phyloP scores from a whole-genome alignment of 257 asterid species.

The Capsicum baccatum region DNA sequence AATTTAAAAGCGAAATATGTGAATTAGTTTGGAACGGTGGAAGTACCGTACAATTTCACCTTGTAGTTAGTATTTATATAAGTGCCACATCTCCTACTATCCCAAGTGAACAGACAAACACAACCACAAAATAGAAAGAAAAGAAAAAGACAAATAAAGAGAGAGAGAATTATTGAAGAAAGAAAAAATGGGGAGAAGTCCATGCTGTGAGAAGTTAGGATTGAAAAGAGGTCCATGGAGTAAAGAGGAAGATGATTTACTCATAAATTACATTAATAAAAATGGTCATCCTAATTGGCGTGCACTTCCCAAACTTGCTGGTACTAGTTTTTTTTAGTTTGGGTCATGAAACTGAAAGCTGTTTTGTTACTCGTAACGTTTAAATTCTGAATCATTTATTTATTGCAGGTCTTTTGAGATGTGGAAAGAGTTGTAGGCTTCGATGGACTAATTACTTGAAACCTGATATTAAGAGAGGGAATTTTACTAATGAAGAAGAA shows the following conservation, averaged over 20 bases:
- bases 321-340: neutral
- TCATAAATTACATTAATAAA: conserved; percentile 36
- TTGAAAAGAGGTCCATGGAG: conserved; percentile 53
- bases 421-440: conserved; percentile 78
- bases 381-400: neutral
- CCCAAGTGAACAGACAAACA: neutral
- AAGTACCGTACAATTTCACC: neutral
- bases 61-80: neutral
- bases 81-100: neutral
- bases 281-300: conserved; percentile 50
- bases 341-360: neutral
- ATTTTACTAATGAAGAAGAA: conserved; percentile 57
- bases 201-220: conserved; percentile 48
- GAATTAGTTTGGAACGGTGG: too few relatives aligned
- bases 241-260: conserved; percentile 43
- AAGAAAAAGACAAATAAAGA: neutral
- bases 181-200: conserved; percentile 44
- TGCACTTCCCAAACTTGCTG: conserved; percentile 48
- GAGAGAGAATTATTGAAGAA: neutral
- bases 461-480: conserved; percentile 71
- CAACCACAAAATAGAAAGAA: neutral
- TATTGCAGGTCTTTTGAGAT: conserved; percentile 41
- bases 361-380: neutral
- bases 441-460: conserved; percentile 72
- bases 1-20: too few relatives aligned